A percentile compares a stretch with the other conserved stretches of the same genome.
phyloP scores from a whole-genome alignment of 2,329 filamentous ascomycete species.

The Podosphaera aphanis region DNA sequence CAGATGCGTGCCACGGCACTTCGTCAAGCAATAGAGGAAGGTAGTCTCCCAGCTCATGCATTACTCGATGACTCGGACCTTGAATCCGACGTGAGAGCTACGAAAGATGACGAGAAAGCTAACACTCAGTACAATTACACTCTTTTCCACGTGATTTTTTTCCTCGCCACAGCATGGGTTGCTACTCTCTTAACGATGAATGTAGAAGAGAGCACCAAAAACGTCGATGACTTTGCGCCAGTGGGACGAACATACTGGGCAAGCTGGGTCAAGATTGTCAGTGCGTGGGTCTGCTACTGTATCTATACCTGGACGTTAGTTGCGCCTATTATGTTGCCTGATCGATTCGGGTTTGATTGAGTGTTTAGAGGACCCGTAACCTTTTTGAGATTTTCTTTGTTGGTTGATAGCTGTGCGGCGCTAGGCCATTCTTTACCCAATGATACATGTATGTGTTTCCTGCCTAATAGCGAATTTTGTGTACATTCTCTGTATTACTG shows the following conservation, averaged over 20 bases:
- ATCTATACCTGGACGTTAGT: conserved; percentile 87
- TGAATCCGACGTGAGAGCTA: conserved; percentile 31
- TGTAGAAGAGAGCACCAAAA: conserved; percentile 37
- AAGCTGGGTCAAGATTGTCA: conserved; percentile 97
- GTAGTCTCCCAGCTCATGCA: conserved; percentile 74
- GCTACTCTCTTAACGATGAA: conserved; percentile 73
- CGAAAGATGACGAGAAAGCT: conserved; percentile 68
- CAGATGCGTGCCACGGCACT: conserved; percentile 88
- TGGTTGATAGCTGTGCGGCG: no score
- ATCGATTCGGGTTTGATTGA: conserved; percentile 47
- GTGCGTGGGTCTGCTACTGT: conserved; percentile 84
- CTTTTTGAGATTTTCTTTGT: no score
- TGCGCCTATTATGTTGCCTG: conserved; percentile 65
- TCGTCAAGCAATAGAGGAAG: conserved; percentile 75
- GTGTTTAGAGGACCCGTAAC: neutral
- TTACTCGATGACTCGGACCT: conserved; percentile 48
- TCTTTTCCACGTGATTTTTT: conserved; percentile 93
- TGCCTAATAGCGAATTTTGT: no score
- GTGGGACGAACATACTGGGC: conserved; percentile 92
- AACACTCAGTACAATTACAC: conserved; percentile 91
- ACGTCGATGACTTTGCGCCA: conserved; percentile 62
- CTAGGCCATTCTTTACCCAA: no score
- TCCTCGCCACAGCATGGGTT: conserved; percentile 88
- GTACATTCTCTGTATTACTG: no score
- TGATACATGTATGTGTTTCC: no score